Conservation (phyloP, 2,329 filamentous ascomycete genomes). For the Hypoxylon sp. region DNA sequence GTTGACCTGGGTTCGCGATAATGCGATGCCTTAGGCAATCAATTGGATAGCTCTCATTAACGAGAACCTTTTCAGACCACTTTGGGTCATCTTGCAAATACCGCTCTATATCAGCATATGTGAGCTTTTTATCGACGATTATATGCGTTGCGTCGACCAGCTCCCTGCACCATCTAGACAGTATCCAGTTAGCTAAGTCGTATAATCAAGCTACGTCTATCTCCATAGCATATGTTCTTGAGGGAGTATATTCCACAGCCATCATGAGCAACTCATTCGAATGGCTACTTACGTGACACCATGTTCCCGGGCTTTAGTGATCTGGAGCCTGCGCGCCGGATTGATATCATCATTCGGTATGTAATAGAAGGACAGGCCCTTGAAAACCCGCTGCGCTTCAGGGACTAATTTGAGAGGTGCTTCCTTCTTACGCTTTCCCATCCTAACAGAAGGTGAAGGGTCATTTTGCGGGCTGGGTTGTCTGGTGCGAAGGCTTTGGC, state of each 20-base stretch:
- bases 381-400: slow-evolving; percentile 70
- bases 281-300: slow-evolving; percentile 67
- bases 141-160: slow-evolving; percentile 78
- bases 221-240: neutral
- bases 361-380: slow-evolving; percentile 76
- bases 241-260: neutral
- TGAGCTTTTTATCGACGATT: slow-evolving; percentile 78
- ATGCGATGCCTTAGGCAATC: slow-evolving; percentile 74
- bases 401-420: slow-evolving; percentile 60
- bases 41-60: slow-evolving; percentile 76
- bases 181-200: slow-evolving; percentile 15
- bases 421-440: slow-evolving; percentile 63
- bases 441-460: slow-evolving; percentile 43
- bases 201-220: neutral
- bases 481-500: slow-evolving; percentile 16
- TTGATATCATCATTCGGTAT: slow-evolving; percentile 84
- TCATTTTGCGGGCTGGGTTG: slow-evolving; percentile 43
- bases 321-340: slow-evolving; percentile 75
- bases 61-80: slow-evolving; percentile 64
- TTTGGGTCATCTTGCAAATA: slow-evolving; percentile 60
- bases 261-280: neutral
- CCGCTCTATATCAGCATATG: slow-evolving; percentile 72
- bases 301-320: slow-evolving; percentile 79
- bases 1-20: slow-evolving; percentile 70
- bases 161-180: slow-evolving; percentile 68